phyloP scores from a whole-genome alignment of 192 early-diverging fungal species.

The Linnemannia zychae region DNA sequence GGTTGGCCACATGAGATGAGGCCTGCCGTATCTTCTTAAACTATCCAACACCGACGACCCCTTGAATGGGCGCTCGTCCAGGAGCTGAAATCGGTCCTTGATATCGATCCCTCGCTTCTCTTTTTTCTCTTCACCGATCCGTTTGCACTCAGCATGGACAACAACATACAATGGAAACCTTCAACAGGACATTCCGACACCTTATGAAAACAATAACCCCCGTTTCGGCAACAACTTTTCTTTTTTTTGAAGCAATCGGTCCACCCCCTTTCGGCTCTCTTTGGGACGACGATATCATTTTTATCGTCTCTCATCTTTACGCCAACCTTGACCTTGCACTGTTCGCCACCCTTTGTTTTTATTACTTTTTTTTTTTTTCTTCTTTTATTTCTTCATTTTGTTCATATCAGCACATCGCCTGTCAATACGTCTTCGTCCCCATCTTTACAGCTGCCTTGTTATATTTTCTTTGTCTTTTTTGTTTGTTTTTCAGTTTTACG shows the following conservation, averaged over 20 bases:
- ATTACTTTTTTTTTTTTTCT: conserved; percentile 11
- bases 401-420: background rate
- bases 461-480: background rate
- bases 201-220: conserved; percentile 25
- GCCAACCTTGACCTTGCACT: conserved; percentile 1
- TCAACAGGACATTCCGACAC: conserved; percentile 52
- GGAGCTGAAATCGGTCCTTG: background rate
- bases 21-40: conserved; percentile 43
- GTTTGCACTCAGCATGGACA: conserved; percentile 25
- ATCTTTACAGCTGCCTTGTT: conserved; percentile 7
- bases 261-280: background rate
- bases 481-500: conserved; percentile 32
- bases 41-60: conserved; percentile 19
- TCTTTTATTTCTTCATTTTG: conserved; percentile 8
- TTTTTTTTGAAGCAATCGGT: conserved; percentile 15
- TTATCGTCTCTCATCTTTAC: background rate
- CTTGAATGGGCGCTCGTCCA: conserved; percentile 20
- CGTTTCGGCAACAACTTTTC: conserved; percentile 13
- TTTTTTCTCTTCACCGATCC: conserved; percentile 47
- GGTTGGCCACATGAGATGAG: conserved; percentile 56
- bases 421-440: conserved; percentile 2
- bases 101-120: conserved; percentile 28
- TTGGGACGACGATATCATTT: background rate
- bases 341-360: conserved; percentile 16
- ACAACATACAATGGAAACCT: conserved; percentile 44